Evolutionary conservation across 306 rosid species (phyloP).

Genomic region (Medicago truncatula): MtrunA17r5.0-ANR NC_053045.1:55615001-55615500

Average conservation of each 20-base stretch:
- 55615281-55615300: constrained; percentile 15
- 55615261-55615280: constrained; percentile 38
- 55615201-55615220: not conserved
- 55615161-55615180: constrained; percentile 14
- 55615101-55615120: not conserved
- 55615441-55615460: constrained; percentile 42
- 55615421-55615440: constrained; percentile 42
- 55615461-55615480: constrained; percentile 41
- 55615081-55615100: not conserved
- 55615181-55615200: constrained; percentile 1
- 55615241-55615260: constrained; percentile 18
- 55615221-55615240: constrained; percentile 14
- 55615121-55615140: not conserved
- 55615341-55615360: constrained; percentile 54
- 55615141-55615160: not conserved
- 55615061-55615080: not conserved
- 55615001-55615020: constrained; percentile 24
- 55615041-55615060: constrained; percentile 8
- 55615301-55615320: constrained; percentile 39
- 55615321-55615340: constrained; percentile 38
- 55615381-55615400: constrained; percentile 36
- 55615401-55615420: constrained; percentile 42
- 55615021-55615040: constrained; percentile 7
- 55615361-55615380: constrained; percentile 47
- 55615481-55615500: constrained; percentile 46